These are phyloP conservation scores for Colletotrichum theobromicola DNA, from an alignment of 2,329 filamentous ascomycete genomes.

Conservation along the genomic window DNA sequence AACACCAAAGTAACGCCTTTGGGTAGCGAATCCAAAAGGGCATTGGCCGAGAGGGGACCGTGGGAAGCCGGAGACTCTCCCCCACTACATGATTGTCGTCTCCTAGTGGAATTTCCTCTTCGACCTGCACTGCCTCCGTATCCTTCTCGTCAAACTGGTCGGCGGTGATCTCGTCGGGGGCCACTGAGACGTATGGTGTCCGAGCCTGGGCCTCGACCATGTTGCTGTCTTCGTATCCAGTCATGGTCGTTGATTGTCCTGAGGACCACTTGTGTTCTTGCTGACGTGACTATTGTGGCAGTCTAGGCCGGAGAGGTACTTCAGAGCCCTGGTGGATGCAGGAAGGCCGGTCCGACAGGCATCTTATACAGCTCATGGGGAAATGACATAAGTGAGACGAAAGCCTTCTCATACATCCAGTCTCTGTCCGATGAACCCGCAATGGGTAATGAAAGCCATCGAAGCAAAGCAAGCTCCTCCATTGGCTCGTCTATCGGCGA, in stretches of 20 bases:
- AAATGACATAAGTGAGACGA: neutral
- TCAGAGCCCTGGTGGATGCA: neutral
- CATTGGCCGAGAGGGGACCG: neutral
- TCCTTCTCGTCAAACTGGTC: neutral
- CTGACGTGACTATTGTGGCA: neutral
- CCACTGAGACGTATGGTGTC: neutral
- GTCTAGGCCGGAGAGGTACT: neutral
- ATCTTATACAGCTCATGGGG: neutral
- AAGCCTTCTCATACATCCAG: neutral
- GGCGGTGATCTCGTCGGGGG: neutral
- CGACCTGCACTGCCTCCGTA: neutral
- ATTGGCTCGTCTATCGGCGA: neutral
- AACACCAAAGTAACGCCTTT: neutral
- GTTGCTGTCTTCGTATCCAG: neutral
- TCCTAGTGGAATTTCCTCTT: neutral
- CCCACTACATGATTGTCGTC: neutral
- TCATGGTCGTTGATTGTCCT: neutral
- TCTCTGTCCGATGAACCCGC: neutral
- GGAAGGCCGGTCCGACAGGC: neutral
- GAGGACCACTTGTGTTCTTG: neutral
- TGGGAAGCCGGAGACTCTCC: neutral
- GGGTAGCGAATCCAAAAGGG: neutral
- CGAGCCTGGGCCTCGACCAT: neutral
- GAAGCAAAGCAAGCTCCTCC: neutral
- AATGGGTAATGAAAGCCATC: neutral